Percentiles rank a stretch among this genome's conserved stretches.
Conservation (phyloP, 495 filamentous ascomycete genomes). For the Thermochaetoides thermophila region DNA sequence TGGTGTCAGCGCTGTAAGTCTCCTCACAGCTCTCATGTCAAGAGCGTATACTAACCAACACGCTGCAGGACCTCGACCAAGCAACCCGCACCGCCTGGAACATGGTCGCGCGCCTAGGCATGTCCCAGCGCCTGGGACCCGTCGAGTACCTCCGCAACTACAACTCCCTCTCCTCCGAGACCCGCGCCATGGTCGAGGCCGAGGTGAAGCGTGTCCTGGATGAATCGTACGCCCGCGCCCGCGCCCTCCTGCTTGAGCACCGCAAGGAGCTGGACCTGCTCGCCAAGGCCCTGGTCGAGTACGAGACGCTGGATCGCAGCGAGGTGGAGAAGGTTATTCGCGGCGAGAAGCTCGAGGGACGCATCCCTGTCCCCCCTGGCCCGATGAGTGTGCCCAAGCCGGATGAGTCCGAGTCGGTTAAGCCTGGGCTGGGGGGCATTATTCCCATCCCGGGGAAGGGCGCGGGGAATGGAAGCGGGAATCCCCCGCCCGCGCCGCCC, state of each 20-base stretch:
- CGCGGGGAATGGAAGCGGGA: constrained; percentile 3
- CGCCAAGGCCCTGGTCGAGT: constrained; percentile 80
- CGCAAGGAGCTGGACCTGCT: constrained; percentile 73
- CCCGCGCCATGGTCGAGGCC: constrained; percentile 65
- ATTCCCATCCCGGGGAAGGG: constrained; percentile 8
- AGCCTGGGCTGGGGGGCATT: constrained; percentile 12
- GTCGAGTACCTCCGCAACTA: constrained; percentile 73
- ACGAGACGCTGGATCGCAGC: constrained; percentile 74
- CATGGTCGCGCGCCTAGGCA: constrained; percentile 77
- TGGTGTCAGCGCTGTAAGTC: constrained; percentile 58
- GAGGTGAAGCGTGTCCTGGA: constrained; percentile 80
- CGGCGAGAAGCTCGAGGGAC: constrained; percentile 61
- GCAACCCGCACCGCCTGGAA: constrained; percentile 68
- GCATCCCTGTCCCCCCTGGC: constrained; percentile 31
- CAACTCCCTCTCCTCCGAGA: constrained; percentile 65
- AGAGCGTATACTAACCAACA: constrained; percentile 10
- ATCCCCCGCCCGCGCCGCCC: constrained; percentile 12
- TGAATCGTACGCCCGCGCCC: constrained; percentile 62
- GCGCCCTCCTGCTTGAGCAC: constrained; percentile 50
- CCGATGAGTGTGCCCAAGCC: constrained; percentile 33
- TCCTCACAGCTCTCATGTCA: not conserved
- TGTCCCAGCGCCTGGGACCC: constrained; percentile 78
- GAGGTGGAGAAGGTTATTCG: constrained; percentile 80
- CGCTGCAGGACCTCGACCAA: constrained; percentile 54
- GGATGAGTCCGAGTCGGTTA: constrained; percentile 9